Base-by-base conservation (phyloP, 1,284 basidiomycete genomes). In the Tilletia indica region DNA sequence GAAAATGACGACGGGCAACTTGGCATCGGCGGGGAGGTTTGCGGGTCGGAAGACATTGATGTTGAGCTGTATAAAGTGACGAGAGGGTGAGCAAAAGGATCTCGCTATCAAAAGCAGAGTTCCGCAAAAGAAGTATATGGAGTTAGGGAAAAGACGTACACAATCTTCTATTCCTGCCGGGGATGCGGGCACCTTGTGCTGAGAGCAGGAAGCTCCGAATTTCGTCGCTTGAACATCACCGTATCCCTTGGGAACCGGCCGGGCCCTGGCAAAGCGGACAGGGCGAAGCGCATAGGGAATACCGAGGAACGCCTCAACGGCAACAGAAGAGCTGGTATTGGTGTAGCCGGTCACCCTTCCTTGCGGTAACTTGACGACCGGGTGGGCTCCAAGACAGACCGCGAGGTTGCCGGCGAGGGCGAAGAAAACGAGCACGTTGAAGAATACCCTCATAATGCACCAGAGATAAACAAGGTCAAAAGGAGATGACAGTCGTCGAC, bases 201-300 rank as follows among this genome's bases (percentile, higher is more conserved):
- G 74, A 48, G 72, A 72, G 71, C 76, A 77, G 47, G 74, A 67
- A 63, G 71, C 45, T 21, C 73, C 73, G 48, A 72, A 77, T 8
- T 68, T 70, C 1, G 73, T 73, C 2, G 75, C 75, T n/a, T 77
- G 72, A 48, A 75, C 73, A n/a, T 61, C 68, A 11, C 56, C 51
- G 16, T 68, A 45, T 3, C 54, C 31, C 6, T 36, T 21, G 75
- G 39, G 16, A 34, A 78, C 54, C 4, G 76, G 70, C 38, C 64
- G 51, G 3, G 77, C 71, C 38, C 71, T 72, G 51, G 74, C 71
- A 68, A 77, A 78, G 11, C 77, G 74, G 1, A 73, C 68, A 21
- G 76, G 74, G 14, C 76, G 68, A 45, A 74, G 70, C 51, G 73
- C 77, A 45, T 68, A 79, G 12, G 77, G 77, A 38, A 78, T 76